phyloP scores from a whole-genome alignment of 2,329 filamentous ascomycete species.

The Exophiala alcalophila region DNA sequence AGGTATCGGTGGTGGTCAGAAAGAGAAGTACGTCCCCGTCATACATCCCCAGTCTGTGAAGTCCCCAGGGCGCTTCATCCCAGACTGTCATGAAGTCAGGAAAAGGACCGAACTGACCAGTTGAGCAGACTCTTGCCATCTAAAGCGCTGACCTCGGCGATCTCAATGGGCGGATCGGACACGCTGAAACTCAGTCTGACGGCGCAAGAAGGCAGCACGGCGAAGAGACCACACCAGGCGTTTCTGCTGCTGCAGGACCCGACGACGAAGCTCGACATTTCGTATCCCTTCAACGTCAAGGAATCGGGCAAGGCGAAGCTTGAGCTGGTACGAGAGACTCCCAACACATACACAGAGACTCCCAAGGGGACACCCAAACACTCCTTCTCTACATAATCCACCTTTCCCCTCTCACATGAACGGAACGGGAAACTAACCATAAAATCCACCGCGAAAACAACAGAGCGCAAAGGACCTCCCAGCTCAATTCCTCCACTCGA shows the following conservation, averaged over 20 bases:
- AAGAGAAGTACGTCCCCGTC: conserved; percentile 51
- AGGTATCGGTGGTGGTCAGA: conserved; percentile 51
- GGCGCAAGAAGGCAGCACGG: conserved; percentile 71
- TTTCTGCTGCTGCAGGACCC: conserved; percentile 80
- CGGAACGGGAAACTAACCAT: background rate
- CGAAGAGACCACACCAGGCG: conserved; percentile 87
- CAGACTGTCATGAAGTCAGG: background rate
- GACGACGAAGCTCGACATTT: conserved; percentile 74
- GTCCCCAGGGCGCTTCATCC: background rate
- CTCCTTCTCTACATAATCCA: background rate
- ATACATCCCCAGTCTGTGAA: background rate
- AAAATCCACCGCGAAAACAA: background rate
- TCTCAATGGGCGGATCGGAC: conserved; percentile 66
- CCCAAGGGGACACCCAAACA: background rate
- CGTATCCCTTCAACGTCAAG: conserved; percentile 79
- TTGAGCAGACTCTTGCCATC: conserved; percentile 56
- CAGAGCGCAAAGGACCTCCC: conserved; percentile 89
- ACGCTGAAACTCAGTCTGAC: conserved; percentile 80
- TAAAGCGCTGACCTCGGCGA: conserved; percentile 59
- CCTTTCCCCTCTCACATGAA: too few relatives aligned
- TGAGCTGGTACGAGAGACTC: conserved; percentile 68
- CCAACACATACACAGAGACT: background rate
- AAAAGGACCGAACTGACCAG: conserved; percentile 4
- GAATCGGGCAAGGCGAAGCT: conserved; percentile 82
- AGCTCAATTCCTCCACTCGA: conserved; percentile 68